Percentiles rank a stretch among this genome's conserved stretches.
phyloP scores from a whole-genome alignment of 306 rosid genomes.

The Gynostemma pentaphyllum region DNA sequence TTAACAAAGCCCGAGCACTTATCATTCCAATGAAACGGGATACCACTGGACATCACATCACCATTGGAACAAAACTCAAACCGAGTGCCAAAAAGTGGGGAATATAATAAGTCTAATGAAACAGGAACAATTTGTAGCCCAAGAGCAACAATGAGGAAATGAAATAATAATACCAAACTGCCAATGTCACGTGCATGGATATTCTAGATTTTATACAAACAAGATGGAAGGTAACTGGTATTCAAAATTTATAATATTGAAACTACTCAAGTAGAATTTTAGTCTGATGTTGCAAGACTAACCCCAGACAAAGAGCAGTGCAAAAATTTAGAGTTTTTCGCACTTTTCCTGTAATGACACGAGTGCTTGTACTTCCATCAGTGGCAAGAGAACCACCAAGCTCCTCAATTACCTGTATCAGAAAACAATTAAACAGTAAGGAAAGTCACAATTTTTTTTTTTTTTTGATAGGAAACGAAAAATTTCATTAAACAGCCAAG shows the following conservation, averaged over 20 bases:
- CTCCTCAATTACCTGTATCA: conserved; percentile 52
- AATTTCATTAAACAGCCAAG: too few species aligned
- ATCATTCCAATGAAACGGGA: background rate
- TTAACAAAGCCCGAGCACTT: background rate
- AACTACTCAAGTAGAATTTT: background rate
- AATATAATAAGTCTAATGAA: background rate
- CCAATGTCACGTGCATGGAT: background rate
- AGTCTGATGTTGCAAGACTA: conserved; percentile 27
- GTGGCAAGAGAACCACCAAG: conserved; percentile 63
- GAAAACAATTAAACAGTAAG: conserved; percentile 3
- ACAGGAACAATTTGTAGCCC: background rate
- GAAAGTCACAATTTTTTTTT: background rate
- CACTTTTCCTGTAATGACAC: conserved; percentile 77
- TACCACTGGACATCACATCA: too few species aligned
- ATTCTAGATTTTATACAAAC: background rate
- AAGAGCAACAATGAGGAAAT: background rate
- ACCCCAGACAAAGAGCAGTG: conserved; percentile 84
- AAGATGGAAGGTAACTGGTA: background rate
- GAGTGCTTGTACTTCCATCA: conserved; percentile 63
- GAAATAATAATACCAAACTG: background rate
- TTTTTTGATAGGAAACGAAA: too few species aligned
- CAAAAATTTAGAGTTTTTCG: conserved; percentile 85
- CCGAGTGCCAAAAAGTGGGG: background rate
- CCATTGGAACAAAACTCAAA: background rate
- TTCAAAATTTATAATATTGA: background rate